A percentile compares a stretch with the other conserved stretches of the same genome.
These are phyloP conservation scores for Phytophthora litchii DNA, from an alignment of 352 stramenopile species.

Conservation along the genomic window DNA sequence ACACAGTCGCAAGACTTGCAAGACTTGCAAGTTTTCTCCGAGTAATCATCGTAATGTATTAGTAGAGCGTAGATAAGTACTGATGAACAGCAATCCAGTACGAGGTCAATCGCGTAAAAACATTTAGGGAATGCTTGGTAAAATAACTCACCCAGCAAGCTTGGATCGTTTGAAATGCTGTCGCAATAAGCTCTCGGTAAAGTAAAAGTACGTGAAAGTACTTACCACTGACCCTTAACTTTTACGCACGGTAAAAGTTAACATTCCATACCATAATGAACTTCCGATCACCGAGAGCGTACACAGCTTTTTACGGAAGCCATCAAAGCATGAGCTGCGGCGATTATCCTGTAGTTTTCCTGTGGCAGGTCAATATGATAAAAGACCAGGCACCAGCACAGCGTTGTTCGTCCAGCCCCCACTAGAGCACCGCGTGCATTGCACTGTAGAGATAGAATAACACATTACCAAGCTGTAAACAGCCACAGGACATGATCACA, in stretches of 20 bases:
- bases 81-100: slow-evolving; percentile 18
- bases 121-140: slow-evolving; percentile 1
- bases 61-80: slow-evolving; percentile 6
- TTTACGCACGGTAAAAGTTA: not conserved
- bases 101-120: slow-evolving; percentile 6
- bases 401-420: not conserved
- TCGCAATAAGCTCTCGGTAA: slow-evolving; percentile 7
- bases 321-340: not conserved
- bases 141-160: slow-evolving; percentile 13
- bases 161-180: slow-evolving; percentile 8
- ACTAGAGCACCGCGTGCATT: not conserved
- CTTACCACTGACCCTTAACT: not conserved
- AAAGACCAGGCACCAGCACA: not conserved
- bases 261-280: not conserved
- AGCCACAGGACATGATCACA: not conserved
- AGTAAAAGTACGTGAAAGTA: slow-evolving; percentile 7
- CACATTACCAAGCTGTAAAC: not conserved
- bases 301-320: not conserved
- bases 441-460: not conserved
- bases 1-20: slow-evolving; percentile 24
- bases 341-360: not conserved
- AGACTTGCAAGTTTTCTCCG: slow-evolving; percentile 30
- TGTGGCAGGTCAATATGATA: not conserved
- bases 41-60: not conserved
- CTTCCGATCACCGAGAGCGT: not conserved